These are phyloP conservation scores for Batrachochytrium dendrobatidis DNA, from an alignment of 371 early-diverging fungal genomes.

Conservation along the genomic window DNA sequence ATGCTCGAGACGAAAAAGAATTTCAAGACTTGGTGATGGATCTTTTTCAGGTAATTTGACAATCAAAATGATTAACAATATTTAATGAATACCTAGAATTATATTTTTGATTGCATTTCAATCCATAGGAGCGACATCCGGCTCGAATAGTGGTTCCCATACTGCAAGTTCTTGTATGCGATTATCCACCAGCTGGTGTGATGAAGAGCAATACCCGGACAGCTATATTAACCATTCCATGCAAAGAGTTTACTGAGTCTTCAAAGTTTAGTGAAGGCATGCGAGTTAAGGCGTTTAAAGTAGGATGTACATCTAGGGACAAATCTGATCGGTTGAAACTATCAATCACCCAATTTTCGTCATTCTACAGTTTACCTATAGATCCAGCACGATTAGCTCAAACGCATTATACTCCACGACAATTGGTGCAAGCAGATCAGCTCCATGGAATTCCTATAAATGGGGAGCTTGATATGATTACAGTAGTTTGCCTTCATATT, in stretches of 20 bases:
- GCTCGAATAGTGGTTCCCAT: no score
- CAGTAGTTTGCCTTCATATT: constrained; percentile 46
- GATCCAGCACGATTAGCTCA: constrained; percentile 13
- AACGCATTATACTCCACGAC: constrained; percentile 43
- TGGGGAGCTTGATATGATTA: constrained; percentile 52
- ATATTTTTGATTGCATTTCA: no score
- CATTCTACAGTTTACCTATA: constrained; percentile 22
- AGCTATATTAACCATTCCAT: constrained; percentile 49
- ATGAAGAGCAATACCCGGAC: constrained; percentile 12
- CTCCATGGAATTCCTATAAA: constrained; percentile 21
- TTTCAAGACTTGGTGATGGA: no score
- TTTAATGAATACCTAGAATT: no score
- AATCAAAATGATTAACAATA: no score
- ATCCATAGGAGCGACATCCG: no score
- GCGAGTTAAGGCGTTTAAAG: constrained; percentile 37
- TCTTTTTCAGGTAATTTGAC: no score
- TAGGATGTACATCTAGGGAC: constrained; percentile 26
- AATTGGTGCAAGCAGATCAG: constrained; percentile 29
- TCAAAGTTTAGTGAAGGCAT: constrained; percentile 43
- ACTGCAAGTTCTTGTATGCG: constrained; percentile 47
- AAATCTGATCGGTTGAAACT: constrained; percentile 33
- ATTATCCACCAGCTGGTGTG: constrained; percentile 23
- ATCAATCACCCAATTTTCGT: constrained; percentile 6
- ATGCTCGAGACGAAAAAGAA: no score
- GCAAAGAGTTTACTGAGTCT: constrained; percentile 27